Conservation (phyloP, 2,329 filamentous ascomycete species). For the Aspergillus pseudoviridinutans region DNA sequence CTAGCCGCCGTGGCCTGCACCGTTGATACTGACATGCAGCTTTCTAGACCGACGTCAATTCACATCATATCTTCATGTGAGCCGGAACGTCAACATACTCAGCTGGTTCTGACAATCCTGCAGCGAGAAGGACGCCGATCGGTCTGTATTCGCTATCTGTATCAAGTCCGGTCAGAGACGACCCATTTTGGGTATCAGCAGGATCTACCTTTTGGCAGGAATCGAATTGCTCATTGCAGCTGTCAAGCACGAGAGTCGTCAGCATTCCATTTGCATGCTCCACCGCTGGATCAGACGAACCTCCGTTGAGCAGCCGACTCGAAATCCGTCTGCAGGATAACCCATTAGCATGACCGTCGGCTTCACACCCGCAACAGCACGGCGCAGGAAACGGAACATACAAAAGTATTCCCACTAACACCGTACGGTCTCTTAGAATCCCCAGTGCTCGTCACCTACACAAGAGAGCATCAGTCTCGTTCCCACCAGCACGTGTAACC, state of each 20-base stretch:
- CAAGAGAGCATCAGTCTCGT: background rate
- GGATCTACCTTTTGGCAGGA: slow-evolving; percentile 15
- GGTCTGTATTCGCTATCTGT: slow-evolving; percentile 14
- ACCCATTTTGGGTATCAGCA: background rate
- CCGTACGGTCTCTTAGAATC: slow-evolving; percentile 18
- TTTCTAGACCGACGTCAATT: background rate
- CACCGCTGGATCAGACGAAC: slow-evolving; percentile 5
- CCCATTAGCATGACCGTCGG: background rate
- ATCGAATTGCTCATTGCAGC: slow-evolving; percentile 21
- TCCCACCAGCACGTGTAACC: background rate
- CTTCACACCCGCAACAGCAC: background rate
- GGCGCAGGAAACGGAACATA: slow-evolving; percentile 1
- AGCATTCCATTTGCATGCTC: background rate
- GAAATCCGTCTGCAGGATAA: slow-evolving; percentile 13
- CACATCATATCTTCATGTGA: background rate
- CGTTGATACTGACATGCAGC: background rate
- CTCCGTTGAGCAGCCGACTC: slow-evolving; percentile 17
- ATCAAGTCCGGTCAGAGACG: background rate
- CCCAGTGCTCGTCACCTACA: slow-evolving; percentile 16
- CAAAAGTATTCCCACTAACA: slow-evolving; percentile 23
- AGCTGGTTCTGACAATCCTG: slow-evolving; percentile 16
- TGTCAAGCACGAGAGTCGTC: background rate
- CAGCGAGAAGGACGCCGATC: slow-evolving; percentile 8
- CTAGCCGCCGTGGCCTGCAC: background rate
- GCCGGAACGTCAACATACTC: slow-evolving; percentile 2